Percentiles rank a stretch among this genome's conserved stretches.
Conservation (phyloP, 2,329 filamentous ascomycete species). For the Aspergillus fischeri region DNA sequence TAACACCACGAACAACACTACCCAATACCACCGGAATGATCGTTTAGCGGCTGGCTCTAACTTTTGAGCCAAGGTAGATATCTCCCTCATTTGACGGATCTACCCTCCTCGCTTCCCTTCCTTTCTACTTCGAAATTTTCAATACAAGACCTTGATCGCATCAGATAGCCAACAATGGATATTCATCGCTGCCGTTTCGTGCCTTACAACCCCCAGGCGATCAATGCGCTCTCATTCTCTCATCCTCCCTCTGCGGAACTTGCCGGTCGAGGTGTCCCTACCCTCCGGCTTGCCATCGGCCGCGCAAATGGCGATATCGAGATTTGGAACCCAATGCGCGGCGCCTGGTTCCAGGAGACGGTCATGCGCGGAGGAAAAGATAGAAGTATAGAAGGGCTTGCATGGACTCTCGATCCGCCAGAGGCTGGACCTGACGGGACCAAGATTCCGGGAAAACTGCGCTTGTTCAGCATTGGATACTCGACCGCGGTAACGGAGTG, state of each 20-base stretch:
- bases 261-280: conserved; percentile 49
- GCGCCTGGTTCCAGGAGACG: conserved; percentile 84
- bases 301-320: conserved; percentile 95
- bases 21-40: conserved; percentile 16
- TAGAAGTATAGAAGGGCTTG: conserved; percentile 82
- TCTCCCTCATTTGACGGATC: not conserved
- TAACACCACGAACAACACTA: conserved; percentile 5
- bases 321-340: conserved; percentile 86
- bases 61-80: conserved; percentile 13
- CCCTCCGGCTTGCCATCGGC: conserved; percentile 77
- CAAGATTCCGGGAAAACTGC: conserved; percentile 64
- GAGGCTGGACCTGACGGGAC: conserved; percentile 56
- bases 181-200: conserved; percentile 97
- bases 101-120: conserved; percentile 5
- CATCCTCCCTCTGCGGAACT: conserved; percentile 56
- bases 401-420: conserved; percentile 84
- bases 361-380: conserved; percentile 79
- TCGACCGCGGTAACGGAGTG: conserved; percentile 91
- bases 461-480: conserved; percentile 94
- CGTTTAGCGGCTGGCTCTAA: conserved; percentile 19
- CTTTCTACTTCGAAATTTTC: conserved; percentile 4
- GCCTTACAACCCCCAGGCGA: conserved; percentile 82
- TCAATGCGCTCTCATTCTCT: conserved; percentile 93
- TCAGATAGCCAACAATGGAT: conserved; percentile 61
- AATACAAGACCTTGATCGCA: not conserved